phyloP scores from a whole-genome alignment of 2,329 filamentous ascomycete genomes.

The Alternaria conjuncta region DNA sequence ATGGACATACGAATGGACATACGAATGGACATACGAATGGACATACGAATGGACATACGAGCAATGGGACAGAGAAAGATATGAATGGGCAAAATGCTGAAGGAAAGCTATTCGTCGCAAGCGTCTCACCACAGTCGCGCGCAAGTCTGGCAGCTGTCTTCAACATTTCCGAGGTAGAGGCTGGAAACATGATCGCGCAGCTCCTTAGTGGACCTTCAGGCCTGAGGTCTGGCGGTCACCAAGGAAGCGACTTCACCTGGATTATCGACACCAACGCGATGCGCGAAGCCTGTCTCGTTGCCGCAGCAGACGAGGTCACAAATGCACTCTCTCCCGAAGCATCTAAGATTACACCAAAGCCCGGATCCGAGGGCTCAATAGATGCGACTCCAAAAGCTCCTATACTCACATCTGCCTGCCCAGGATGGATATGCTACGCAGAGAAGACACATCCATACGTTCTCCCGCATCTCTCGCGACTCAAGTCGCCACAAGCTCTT shows the following conservation, averaged over 20 bases:
- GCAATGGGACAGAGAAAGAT: conserved; percentile 13
- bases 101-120: conserved; percentile 86
- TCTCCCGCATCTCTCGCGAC: conserved; percentile 83
- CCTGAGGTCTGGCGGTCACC: conserved; percentile 71
- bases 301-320: conserved; percentile 56
- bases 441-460: conserved; percentile 97
- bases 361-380: conserved; percentile 42
- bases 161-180: conserved; percentile 73
- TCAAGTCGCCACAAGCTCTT: conserved; percentile 94
- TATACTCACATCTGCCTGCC: conserved; percentile 87
- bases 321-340: conserved; percentile 40
- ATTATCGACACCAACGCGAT: conserved; percentile 88
- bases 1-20: conserved; percentile 20
- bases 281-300: conserved; percentile 80
- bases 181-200: conserved; percentile 81
- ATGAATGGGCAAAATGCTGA: conserved; percentile 44
- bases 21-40: conserved; percentile 28
- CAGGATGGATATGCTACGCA: conserved; percentile 98
- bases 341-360: conserved; percentile 26
- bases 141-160: conserved; percentile 88
- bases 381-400: conserved; percentile 63
- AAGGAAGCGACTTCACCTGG: conserved; percentile 83
- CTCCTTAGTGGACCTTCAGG: conserved; percentile 75
- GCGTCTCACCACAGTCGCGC: conserved; percentile 87
- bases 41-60: conserved; percentile 11